Evolutionary conservation across 2,329 filamentous ascomycete species (phyloP), one percentile per base, ranked within the genome.

Genomic region (Sclerotinia glacialis): DNA sequence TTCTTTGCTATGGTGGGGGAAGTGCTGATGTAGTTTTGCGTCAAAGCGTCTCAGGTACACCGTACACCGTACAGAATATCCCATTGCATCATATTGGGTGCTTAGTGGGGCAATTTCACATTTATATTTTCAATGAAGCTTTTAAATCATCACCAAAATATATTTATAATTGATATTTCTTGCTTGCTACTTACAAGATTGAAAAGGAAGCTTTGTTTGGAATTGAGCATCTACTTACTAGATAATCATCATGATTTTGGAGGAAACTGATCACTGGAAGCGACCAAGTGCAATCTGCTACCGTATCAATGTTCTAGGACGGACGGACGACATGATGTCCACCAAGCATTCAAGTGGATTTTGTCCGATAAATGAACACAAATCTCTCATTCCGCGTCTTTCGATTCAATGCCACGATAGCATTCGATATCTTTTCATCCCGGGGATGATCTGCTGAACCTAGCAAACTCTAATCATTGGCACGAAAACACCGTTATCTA

Each of bases 41-140:
- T 18, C 23, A 18, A n/a, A 40, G 60, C 42, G 9, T 5, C 7
- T 31, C 3, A 28, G 21, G 31, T 8, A 16, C 26, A 16, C 60
- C 50, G 46, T 63, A 53, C 31, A 16, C 28, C 52, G 6, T n/a
- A 42, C 18, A 47, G 42, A 23, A 42, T 2, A 7, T 34, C n/a
- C n/a, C 18, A 47, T 60, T 60, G 56, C 56, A 59, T 59, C 55
- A 59, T 52, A 40, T 26, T 26, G 55, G n/a, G n/a, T n/a, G n/a
- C n/a, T n/a, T n/a, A n/a, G 55, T 59, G 40, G 55, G 23, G 40
- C 28, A 12, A 5, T n/a, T 54, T 37, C 37, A 37, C 37, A 37
- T 37, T 12, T 16, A 23, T 23, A 21, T 40, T 5, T 21, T 16
- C 21, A 9, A 21, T n/a, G 9, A 56, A 11, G 14, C 23, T 56